Evolutionary conservation across 106 monocot species (phyloP).

Genomic region (Acorus calamus): DNA sequence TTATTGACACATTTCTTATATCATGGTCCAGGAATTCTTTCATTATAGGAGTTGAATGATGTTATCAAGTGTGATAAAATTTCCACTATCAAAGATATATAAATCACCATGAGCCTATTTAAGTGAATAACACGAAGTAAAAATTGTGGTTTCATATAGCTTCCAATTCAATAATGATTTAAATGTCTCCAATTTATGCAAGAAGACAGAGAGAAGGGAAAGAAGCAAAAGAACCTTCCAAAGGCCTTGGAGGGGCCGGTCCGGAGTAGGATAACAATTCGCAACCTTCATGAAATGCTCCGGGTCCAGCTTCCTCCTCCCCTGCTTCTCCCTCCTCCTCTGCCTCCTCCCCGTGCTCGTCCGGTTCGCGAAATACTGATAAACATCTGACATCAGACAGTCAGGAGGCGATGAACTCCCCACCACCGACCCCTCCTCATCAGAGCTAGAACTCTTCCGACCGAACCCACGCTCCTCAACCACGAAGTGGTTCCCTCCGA

Average conservation of each 20-base stretch:
- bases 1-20: no score
- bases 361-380: slow-evolving; percentile 81
- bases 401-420: slow-evolving; percentile 57
- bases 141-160: no score
- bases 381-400: slow-evolving; percentile 55
- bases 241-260: slow-evolving; percentile 77
- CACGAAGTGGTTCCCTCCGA: slow-evolving; percentile 64
- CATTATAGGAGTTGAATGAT: no score
- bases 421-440: slow-evolving; percentile 16
- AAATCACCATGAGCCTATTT: no score
- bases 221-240: slow-evolving; percentile 65
- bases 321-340: slow-evolving; percentile 38
- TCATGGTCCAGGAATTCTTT: no score
- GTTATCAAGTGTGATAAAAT: no score
- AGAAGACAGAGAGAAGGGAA: neutral
- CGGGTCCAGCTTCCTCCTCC: slow-evolving; percentile 32
- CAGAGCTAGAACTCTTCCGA: neutral
- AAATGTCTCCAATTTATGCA: neutral
- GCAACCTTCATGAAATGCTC: slow-evolving; percentile 79
- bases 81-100: no score
- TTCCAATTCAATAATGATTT: no score
- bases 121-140: no score
- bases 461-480: slow-evolving; percentile 34
- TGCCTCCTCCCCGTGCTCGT: slow-evolving; percentile 69
- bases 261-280: slow-evolving; percentile 36